A percentile compares a stretch with the other conserved stretches of the same genome.
phyloP scores from a whole-genome alignment of 257 asterid species.

The Petunia axillaris region DNA sequence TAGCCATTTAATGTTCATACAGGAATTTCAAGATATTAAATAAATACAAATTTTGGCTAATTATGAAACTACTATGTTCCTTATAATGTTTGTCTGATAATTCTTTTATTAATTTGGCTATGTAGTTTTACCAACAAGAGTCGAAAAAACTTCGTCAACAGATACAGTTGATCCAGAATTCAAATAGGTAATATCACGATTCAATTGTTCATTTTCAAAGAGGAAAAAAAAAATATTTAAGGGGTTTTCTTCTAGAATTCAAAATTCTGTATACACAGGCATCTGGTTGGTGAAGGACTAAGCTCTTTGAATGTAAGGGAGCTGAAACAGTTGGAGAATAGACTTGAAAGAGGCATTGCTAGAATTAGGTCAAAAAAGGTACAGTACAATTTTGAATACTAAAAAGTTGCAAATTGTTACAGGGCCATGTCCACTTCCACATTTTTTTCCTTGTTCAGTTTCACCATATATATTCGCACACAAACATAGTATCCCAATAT shows the following conservation, averaged over 20 bases:
- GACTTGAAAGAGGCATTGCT: conserved; percentile 30
- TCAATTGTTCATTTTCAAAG: background rate
- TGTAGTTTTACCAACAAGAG: conserved; percentile 80
- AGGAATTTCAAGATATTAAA: too few species aligned
- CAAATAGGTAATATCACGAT: conserved; percentile 55
- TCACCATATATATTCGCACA: too few species aligned
- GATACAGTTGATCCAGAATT: conserved; percentile 79
- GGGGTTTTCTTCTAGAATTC: background rate
- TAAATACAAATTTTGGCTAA: background rate
- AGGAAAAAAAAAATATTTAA: too few species aligned
- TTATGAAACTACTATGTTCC: background rate
- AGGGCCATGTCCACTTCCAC: too few species aligned
- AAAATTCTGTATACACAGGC: conserved; percentile 47
- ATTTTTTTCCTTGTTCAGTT: too few species aligned
- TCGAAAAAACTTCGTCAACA: conserved; percentile 89
- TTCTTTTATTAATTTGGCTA: background rate
- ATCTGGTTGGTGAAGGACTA: conserved; percentile 81
- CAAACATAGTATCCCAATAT: too few species aligned
- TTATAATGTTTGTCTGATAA: background rate
- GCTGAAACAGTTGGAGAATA: conserved; percentile 30
- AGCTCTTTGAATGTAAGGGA: conserved; percentile 42
- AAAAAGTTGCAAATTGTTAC: background rate
- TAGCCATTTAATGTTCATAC: background rate
- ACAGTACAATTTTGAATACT: background rate
- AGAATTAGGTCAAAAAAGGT: conserved; percentile 36